These are phyloP conservation scores for Rubia occidens DNA, from an alignment of 305 asterid species.

Conservation along the genomic window DNA sequence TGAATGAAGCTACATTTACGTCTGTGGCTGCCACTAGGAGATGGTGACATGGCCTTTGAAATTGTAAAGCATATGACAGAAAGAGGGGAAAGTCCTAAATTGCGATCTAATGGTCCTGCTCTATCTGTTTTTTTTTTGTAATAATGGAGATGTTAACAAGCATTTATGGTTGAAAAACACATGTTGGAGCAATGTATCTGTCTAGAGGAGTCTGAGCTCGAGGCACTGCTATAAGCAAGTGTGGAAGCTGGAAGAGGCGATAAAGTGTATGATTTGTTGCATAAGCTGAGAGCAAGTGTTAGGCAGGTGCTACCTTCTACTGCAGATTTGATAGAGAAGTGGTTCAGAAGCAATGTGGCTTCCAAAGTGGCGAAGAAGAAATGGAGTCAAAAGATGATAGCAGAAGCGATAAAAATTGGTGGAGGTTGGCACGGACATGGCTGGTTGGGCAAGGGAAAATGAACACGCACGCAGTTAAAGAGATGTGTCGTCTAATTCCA, in stretches of 20 bases:
- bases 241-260: slow-evolving; percentile 56
- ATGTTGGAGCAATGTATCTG: slow-evolving; percentile 57
- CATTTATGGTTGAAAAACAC: slow-evolving; percentile 60
- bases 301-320: slow-evolving; percentile 61
- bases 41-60: slow-evolving; percentile 75
- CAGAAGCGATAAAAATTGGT: slow-evolving; percentile 40
- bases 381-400: slow-evolving; percentile 46
- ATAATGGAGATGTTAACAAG: slow-evolving; percentile 59
- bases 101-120: slow-evolving; percentile 78
- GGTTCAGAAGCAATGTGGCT: slow-evolving; percentile 69
- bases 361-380: slow-evolving; percentile 62
- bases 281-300: slow-evolving; percentile 60
- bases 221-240: slow-evolving; percentile 54
- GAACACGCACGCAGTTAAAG: background rate
- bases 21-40: slow-evolving; percentile 67
- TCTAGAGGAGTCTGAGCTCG: slow-evolving; percentile 74
- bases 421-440: slow-evolving; percentile 96
- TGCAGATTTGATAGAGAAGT: slow-evolving; percentile 56
- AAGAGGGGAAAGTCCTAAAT: slow-evolving; percentile 49
- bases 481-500: no score
- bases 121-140: slow-evolving; percentile 53
- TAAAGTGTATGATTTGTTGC: slow-evolving; percentile 58
- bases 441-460: slow-evolving; percentile 73
- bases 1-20: slow-evolving; percentile 74
- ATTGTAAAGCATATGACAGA: slow-evolving; percentile 60